phyloP scores from a whole-genome alignment of 1,139 yeast species.

The Meyerozyma carpophila region DNA sequence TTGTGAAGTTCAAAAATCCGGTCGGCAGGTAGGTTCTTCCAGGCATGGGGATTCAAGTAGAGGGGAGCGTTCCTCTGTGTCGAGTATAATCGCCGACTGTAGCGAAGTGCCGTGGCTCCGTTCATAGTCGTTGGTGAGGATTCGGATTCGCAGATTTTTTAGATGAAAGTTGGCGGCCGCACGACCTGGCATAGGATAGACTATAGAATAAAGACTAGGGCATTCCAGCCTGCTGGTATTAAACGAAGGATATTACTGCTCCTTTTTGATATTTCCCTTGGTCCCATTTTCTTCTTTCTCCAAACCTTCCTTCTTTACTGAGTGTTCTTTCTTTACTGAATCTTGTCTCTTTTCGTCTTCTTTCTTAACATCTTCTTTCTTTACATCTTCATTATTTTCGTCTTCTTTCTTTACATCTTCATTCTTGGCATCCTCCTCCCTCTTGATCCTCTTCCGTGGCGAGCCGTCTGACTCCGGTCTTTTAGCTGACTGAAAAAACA shows the following conservation, averaged over 20 bases:
- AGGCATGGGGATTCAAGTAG: constrained; percentile 54
- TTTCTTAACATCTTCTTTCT: background rate
- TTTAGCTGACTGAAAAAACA: constrained; percentile 19
- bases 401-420: background rate
- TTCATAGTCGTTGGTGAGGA: background rate
- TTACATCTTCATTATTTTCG: background rate
- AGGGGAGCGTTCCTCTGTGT: constrained; percentile 18
- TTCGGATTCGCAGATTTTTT: background rate
- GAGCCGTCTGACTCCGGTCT: constrained; percentile 3
- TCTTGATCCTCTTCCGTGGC: constrained; percentile 1
- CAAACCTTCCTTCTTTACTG: background rate
- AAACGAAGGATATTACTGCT: background rate
- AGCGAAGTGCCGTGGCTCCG: background rate
- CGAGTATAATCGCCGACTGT: constrained; percentile 12
- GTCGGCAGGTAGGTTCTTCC: constrained; percentile 66
- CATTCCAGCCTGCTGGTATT: background rate
- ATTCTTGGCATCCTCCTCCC: background rate
- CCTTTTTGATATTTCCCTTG: background rate
- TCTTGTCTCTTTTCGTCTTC: background rate
- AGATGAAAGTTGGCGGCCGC: background rate
- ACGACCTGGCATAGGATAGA: background rate
- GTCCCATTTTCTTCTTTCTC: constrained; percentile 1
- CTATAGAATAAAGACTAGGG: background rate
- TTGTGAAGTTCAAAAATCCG: constrained; percentile 56
- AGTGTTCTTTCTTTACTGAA: background rate